Evolutionary conservation across 2,329 filamentous ascomycete species (phyloP), one percentile per base, ranked within the genome.

Genomic region (Mycosphaerella sp.): DNA sequence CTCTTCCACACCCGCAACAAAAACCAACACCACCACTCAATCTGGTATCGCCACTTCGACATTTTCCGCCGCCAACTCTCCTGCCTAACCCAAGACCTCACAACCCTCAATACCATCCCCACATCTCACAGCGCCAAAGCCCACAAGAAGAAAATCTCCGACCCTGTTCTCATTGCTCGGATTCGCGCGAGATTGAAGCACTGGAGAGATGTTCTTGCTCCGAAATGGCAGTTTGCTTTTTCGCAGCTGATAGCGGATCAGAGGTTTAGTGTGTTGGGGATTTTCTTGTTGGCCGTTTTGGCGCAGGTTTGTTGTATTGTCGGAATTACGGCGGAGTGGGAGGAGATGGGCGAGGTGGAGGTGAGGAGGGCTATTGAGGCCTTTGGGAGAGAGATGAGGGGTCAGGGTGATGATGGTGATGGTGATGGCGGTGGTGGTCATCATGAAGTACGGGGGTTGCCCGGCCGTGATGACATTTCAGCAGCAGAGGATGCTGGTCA

Each of bases 11-110:
- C 88, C 66, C 87, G 89, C 62, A 93, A 96, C 74, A 85, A 84
- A 65, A 97, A 96, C 72, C 91, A 97, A 72, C 91, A 97, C 69
- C 83, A 83, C 49, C 76, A 79, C 56, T 79, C 84, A 27, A 80
- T 82, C 65, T 98, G 91, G 91, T 97, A 87, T 81, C 80, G 82
- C 62, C 75, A 74, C 62, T 81, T 96, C 55, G 78, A 78, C 47
- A 77, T 85, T 57, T 77, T 96, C 58, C 82, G 87, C 32, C 85
- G 87, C 41, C 77, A 82, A 50, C 67, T 85, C 7, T 70, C 71
- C 7, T 76, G 77, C 49, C 71, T 95, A 2, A 61, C 76, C 1
- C 52, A 56, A 1, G 66, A 62, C 8, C 44, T 64, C 21, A 46
- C 52, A n/a, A 50, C 58, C 8, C 59, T 66, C 10, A 45, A 58